These are phyloP conservation scores for Hyaloscypha variabilis DNA, from an alignment of 495 filamentous ascomycete species.

Conservation along the genomic window DNA sequence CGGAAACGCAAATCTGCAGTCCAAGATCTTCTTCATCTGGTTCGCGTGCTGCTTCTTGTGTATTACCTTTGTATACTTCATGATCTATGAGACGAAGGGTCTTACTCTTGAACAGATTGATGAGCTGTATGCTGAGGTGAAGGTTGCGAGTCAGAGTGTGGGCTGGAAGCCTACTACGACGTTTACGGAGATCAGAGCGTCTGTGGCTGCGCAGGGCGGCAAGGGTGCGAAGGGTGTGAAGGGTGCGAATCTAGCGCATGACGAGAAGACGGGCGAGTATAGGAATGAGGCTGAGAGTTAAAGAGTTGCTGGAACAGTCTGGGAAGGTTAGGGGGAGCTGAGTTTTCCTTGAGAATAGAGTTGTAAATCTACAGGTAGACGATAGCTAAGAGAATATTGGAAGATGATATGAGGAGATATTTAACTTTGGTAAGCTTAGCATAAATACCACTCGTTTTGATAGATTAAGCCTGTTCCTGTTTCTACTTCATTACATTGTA, in stretches of 20 bases:
- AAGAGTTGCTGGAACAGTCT: neutral
- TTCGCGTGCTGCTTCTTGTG: slow-evolving; percentile 72
- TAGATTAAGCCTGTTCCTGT: too few relatives aligned
- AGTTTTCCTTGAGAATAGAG: neutral
- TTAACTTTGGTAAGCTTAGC: neutral
- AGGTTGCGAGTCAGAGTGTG: slow-evolving; percentile 53
- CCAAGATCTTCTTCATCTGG: slow-evolving; percentile 86
- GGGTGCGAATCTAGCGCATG: neutral
- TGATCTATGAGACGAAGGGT: slow-evolving; percentile 88
- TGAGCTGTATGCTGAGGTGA: slow-evolving; percentile 72
- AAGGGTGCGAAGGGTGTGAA: neutral
- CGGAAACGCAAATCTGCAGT: slow-evolving; percentile 70
- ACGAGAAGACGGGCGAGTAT: slow-evolving; percentile 4
- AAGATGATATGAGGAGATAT: neutral
- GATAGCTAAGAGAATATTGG: neutral
- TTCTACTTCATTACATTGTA: too few relatives aligned
- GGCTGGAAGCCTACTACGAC: slow-evolving; percentile 47
- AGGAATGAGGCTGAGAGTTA: slow-evolving; percentile 2
- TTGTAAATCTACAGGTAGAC: neutral
- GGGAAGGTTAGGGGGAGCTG: too few relatives aligned
- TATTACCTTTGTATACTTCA: slow-evolving; percentile 71
- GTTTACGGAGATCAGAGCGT: slow-evolving; percentile 30
- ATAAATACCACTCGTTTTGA: neutral
- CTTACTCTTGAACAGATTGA: slow-evolving; percentile 82
- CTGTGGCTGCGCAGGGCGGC: slow-evolving; percentile 21